Conservation (phyloP, 73 alveolate genomes). For the Diophrys sp. region DNA sequence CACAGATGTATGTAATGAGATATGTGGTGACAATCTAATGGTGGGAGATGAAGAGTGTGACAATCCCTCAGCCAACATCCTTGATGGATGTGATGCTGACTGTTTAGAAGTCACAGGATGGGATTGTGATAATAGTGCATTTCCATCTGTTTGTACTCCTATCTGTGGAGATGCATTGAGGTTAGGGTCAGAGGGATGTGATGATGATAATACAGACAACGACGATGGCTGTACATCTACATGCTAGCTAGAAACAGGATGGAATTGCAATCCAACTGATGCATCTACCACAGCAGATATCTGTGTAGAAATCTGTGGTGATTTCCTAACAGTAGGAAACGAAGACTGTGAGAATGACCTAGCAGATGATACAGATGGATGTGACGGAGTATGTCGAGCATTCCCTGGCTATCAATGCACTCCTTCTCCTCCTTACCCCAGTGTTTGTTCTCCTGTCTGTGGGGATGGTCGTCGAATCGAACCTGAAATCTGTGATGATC, state of each 20-base stretch:
- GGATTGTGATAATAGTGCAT: slow-evolving; percentile 27
- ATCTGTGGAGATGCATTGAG: slow-evolving; percentile 11
- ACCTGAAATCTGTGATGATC: slow-evolving; percentile 4
- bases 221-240: slow-evolving; percentile 20
- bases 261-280: slow-evolving; percentile 3
- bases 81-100: slow-evolving; percentile 12
- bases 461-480: slow-evolving; percentile 10
- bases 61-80: neutral
- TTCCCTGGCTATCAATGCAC: neutral
- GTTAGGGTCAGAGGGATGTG: slow-evolving; percentile 7
- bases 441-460: slow-evolving; percentile 9
- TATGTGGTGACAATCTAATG: slow-evolving; percentile 32
- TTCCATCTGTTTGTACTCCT: neutral
- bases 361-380: slow-evolving; percentile 7
- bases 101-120: slow-evolving; percentile 4
- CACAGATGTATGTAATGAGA: slow-evolving; percentile 19
- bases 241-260: slow-evolving; percentile 11
- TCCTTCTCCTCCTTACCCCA: neutral
- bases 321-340: neutral
- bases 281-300: neutral
- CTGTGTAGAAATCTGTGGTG: slow-evolving; percentile 16
- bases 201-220: slow-evolving; percentile 9
- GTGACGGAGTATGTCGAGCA: neutral
- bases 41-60: neutral
- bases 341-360: slow-evolving; percentile 18